A percentile compares a stretch with the other conserved stretches of the same genome.
Conservation (phyloP, 106 monocot species). For the Acorus gramineus region DNA sequence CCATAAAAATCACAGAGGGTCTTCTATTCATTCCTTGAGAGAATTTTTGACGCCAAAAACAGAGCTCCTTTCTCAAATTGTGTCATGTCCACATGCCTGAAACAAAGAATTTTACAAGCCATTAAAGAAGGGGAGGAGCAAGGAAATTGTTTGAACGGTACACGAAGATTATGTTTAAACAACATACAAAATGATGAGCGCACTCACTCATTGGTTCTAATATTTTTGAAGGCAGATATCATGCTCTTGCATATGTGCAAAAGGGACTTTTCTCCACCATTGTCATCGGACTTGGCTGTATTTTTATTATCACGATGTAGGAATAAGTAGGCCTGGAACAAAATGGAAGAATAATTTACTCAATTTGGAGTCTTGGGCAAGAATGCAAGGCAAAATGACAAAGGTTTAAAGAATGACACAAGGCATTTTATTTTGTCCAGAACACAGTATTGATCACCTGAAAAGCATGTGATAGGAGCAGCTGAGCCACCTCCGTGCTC, state of each 20-base stretch:
- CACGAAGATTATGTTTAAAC: background rate
- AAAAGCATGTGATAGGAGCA: constrained; percentile 62
- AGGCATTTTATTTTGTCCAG: too few species aligned
- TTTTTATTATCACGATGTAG: constrained; percentile 7
- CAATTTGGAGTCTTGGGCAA: background rate
- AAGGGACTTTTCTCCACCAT: constrained; percentile 22
- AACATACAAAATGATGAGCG: background rate
- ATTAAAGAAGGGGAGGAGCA: too few species aligned
- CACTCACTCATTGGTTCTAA: constrained; percentile 39
- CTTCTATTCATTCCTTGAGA: background rate
- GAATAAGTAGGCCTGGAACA: constrained; percentile 27
- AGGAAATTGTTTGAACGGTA: too few species aligned
- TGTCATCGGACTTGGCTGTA: constrained; percentile 4
- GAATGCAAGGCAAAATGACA: too few species aligned
- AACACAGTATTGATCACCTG: constrained; percentile 30
- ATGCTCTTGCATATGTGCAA: constrained; percentile 28
- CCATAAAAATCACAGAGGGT: too few species aligned
- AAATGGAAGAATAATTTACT: background rate
- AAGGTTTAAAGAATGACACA: too few species aligned
- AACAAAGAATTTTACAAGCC: background rate
- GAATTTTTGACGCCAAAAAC: constrained; percentile 26
- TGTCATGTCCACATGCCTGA: constrained; percentile 21
- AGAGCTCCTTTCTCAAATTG: constrained; percentile 40
- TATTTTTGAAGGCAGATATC: constrained; percentile 29
- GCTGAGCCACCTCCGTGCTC: constrained; percentile 25